phyloP scores from a whole-genome alignment of 306 rosid genomes.

The Dalbergia cultrata region DNA sequence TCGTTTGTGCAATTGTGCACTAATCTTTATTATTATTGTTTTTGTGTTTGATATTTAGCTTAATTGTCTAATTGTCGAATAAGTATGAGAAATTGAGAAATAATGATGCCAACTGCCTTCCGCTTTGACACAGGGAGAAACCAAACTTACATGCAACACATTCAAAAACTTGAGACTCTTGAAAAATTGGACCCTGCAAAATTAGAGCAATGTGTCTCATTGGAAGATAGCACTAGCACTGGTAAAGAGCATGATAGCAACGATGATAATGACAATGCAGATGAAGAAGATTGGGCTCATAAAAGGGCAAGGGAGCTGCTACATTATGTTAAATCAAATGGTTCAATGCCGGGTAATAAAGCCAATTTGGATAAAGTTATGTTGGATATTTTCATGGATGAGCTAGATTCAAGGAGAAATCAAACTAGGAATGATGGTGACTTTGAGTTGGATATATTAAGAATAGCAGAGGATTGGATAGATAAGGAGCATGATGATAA shows the following conservation, averaged over 20 bases:
- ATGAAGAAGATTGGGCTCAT: constrained; percentile 50
- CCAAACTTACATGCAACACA: constrained; percentile 54
- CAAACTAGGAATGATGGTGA: constrained; percentile 37
- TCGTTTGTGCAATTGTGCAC: neutral
- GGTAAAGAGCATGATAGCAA: constrained; percentile 34
- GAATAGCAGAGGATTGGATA: constrained; percentile 63
- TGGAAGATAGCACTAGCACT: neutral
- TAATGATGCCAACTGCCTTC: constrained; percentile 21
- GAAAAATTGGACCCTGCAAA: constrained; percentile 44
- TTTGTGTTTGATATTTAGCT: neutral
- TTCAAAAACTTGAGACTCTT: constrained; percentile 54
- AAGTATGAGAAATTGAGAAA: neutral
- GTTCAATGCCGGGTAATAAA: constrained; percentile 21
- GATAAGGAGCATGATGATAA: constrained; percentile 49
- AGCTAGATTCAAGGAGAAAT: constrained; percentile 41
- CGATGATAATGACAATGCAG: constrained; percentile 31
- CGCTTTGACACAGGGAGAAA: constrained; percentile 58
- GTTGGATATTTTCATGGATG: constrained; percentile 66
- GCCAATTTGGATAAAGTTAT: constrained; percentile 48
- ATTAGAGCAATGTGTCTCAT: too few relatives aligned
- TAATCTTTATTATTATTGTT: neutral
- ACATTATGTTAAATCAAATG: constrained; percentile 48
- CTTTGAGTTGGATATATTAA: constrained; percentile 49
- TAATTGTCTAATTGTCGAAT: neutral
- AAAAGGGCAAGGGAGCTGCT: constrained; percentile 56